Evolutionary conservation across 495 filamentous ascomycete species (phyloP).

Genomic region (Coniosporium apollinis): DNA sequence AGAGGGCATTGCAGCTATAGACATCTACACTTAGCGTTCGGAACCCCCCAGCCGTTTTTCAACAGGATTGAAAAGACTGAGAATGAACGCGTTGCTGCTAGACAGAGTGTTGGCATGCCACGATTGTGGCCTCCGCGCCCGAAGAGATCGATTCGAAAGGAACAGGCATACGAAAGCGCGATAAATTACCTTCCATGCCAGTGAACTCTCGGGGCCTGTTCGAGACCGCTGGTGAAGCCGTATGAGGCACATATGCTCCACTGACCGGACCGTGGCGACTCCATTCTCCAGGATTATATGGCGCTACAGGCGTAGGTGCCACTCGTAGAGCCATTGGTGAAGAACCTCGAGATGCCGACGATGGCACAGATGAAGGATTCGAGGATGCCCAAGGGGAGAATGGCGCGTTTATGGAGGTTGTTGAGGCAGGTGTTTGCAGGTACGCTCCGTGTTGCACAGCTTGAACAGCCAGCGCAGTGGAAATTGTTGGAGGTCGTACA

Average conservation of each 20-base stretch:
- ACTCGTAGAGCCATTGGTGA: slow-evolving; percentile 18
- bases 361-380: slow-evolving; percentile 9
- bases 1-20: slow-evolving; percentile 22
- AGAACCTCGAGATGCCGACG: slow-evolving; percentile 8
- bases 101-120: neutral
- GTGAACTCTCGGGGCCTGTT: slow-evolving; percentile 14
- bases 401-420: slow-evolving; percentile 15
- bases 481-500: slow-evolving; percentile 17
- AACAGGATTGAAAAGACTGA: neutral
- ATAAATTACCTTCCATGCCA: slow-evolving; percentile 24
- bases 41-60: neutral
- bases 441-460: slow-evolving; percentile 11
- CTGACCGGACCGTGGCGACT: slow-evolving; percentile 15
- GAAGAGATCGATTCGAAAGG: no score
- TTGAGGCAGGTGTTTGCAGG: slow-evolving; percentile 12
- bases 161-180: slow-evolving; percentile 1
- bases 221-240: slow-evolving; percentile 3
- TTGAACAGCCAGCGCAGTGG: slow-evolving; percentile 13
- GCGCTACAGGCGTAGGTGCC: slow-evolving; percentile 9
- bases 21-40: slow-evolving; percentile 5
- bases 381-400: slow-evolving; percentile 17
- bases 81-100: neutral
- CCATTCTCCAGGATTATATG: slow-evolving; percentile 28
- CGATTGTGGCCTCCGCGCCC: neutral
- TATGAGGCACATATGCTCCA: slow-evolving; percentile 16